A percentile compares a stretch with the other conserved stretches of the same genome.
These are phyloP conservation scores for Talaromyces proteolyticus DNA, from an alignment of 495 filamentous ascomycete genomes.

Conservation along the genomic window DNA sequence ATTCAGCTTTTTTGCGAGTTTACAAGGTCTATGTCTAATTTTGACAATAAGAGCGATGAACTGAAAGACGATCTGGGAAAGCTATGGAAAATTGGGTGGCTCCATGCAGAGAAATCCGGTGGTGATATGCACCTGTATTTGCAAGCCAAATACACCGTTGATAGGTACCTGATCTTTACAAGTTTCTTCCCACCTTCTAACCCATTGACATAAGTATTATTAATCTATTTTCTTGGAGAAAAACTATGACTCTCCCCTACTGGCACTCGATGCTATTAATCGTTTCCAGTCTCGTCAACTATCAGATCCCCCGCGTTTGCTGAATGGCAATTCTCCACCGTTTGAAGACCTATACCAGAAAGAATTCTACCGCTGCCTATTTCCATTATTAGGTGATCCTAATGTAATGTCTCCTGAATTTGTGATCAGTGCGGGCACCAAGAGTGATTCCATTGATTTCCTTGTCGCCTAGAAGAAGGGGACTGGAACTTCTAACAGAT, in stretches of 20 bases:
- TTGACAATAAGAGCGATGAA: slow-evolving; percentile 8
- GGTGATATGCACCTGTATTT: slow-evolving; percentile 12
- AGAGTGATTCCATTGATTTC: slow-evolving; percentile 16
- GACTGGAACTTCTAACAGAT: slow-evolving; percentile 15
- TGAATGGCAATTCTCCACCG: slow-evolving; percentile 10
- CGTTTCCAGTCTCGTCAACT: slow-evolving; percentile 13
- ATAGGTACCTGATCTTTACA: slow-evolving; percentile 12
- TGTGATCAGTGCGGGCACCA: slow-evolving; percentile 10
- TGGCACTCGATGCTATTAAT: slow-evolving; percentile 13
- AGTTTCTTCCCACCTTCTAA: slow-evolving; percentile 11
- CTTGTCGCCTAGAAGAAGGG: slow-evolving; percentile 15
- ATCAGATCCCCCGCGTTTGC: slow-evolving; percentile 11
- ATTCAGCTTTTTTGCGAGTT: slow-evolving; percentile 13
- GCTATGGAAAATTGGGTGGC: slow-evolving; percentile 17
- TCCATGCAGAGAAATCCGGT: slow-evolving; percentile 12
- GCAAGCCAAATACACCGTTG: slow-evolving; percentile 16
- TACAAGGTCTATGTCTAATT: slow-evolving; percentile 12
- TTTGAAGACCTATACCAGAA: slow-evolving; percentile 19
- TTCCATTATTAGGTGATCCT: slow-evolving; percentile 12
- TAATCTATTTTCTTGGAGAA: slow-evolving; percentile 11
- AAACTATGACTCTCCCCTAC: slow-evolving; percentile 14
- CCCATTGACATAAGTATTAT: slow-evolving; percentile 13
- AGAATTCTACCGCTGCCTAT: slow-evolving; percentile 19
- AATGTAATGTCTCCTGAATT: slow-evolving; percentile 17
- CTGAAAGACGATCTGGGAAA: slow-evolving; percentile 9